Base-by-base conservation (phyloP, 495 filamentous ascomycete species). In the Astrocystis sublimbata region DNA sequence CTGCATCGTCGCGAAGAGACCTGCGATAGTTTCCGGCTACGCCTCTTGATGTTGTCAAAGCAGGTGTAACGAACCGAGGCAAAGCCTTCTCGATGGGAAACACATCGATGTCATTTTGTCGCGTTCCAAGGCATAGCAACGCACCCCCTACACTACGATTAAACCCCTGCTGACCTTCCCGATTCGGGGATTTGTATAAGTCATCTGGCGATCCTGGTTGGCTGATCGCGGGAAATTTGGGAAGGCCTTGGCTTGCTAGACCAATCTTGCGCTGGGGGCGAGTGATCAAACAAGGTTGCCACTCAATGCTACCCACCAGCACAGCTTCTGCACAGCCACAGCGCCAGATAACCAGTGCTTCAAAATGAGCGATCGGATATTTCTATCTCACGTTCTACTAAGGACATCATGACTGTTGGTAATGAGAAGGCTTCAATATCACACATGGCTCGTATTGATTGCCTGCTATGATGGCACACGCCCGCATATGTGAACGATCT, bases 1-100 rank as follows among this genome's bases (percentile, higher is more conserved):
- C 50, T 58, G 64, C 65, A 68, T 70, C 24, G 57, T 61, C 23
- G 36, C 42, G 30, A 46, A 4, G 9, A 19, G 26, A 43, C 19
- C 23, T 12, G n/a, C 15, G 24, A 38, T 26, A 8, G 35, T 9
- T 38, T 28, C 23, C 38, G n/a, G 21, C 52, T 56, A 31, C 10
- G 3, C 28, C 54, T 43, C 54, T 57, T 23, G 0, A 55, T 19
- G 19, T 41, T 55, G 21, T 41, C 36, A 2, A 4, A 2, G 9
- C 2, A 42, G 13, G 31, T n/a, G n/a, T n/a, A n/a, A n/a, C n/a
- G n/a, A 2, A 38, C 9, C 21, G 33, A 41, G 36, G 21, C 36
- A 36, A 55, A 55, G 51, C 36, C 53, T 57, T 43, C 53, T 42
- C 38, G 6, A 6, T 23, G 17, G 13, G 3, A 30, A 42, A 41